A percentile compares a stretch with the other conserved stretches of the same genome.
Conservation (phyloP, 176 grass and related monocot species). For the Zea luxurians region DNA sequence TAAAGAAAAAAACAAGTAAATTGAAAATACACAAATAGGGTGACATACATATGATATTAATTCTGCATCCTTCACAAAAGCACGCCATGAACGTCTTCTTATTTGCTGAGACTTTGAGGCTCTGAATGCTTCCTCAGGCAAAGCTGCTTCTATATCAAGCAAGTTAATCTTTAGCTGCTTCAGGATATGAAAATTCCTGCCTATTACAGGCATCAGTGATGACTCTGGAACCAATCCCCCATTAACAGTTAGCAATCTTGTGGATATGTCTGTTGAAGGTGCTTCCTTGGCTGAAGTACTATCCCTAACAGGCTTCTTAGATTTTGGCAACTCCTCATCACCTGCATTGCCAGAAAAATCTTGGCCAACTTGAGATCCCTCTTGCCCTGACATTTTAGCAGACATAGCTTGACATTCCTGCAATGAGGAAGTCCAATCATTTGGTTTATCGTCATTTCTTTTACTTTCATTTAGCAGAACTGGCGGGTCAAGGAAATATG, state of each 20-base stretch:
- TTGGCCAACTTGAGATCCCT: slow-evolving; percentile 43
- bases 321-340: slow-evolving; percentile 50
- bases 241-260: slow-evolving; percentile 48
- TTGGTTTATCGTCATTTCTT: slow-evolving; percentile 40
- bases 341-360: slow-evolving; percentile 40
- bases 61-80: slow-evolving; percentile 87
- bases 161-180: slow-evolving; percentile 83
- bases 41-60: slow-evolving; percentile 79
- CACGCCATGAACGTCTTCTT: slow-evolving; percentile 75
- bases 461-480: slow-evolving; percentile 46
- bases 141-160: slow-evolving; percentile 86
- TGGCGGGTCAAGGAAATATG: slow-evolving; percentile 65
- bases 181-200: slow-evolving; percentile 72
- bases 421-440: slow-evolving; percentile 48
- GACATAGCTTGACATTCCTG: slow-evolving; percentile 45
- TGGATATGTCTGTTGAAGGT: slow-evolving; percentile 51
- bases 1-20: slow-evolving; percentile 3
- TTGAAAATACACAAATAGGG: slow-evolving; percentile 26
- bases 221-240: slow-evolving; percentile 64
- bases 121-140: slow-evolving; percentile 73
- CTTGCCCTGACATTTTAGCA: slow-evolving; percentile 32
- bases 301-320: slow-evolving; percentile 36
- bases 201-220: slow-evolving; percentile 69
- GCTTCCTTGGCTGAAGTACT: slow-evolving; percentile 47
- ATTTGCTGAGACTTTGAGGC: slow-evolving; percentile 57